Percentiles rank a stretch among this genome's conserved stretches.
phyloP scores from a whole-genome alignment of 306 rosid species.

The Dalbergia cochinchinensis region DNA sequence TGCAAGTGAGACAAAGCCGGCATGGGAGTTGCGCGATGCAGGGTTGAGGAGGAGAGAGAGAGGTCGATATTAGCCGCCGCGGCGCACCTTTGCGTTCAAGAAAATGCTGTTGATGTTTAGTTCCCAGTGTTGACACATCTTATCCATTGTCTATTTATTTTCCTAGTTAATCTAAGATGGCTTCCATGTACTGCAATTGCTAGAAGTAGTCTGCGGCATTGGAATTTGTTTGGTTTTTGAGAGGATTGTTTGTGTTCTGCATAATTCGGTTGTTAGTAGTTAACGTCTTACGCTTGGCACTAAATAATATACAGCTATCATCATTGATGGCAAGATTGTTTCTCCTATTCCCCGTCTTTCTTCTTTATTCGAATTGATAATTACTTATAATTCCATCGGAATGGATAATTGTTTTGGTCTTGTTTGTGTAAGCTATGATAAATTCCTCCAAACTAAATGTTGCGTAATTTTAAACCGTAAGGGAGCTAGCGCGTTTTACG shows the following conservation, averaged over 20 bases:
- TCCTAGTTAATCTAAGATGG: constrained; percentile 9
- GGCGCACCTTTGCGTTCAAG: neutral
- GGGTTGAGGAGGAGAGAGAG: constrained; percentile 21
- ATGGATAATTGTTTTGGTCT: too few relatives aligned
- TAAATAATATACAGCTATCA: neutral
- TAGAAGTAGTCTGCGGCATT: constrained; percentile 49
- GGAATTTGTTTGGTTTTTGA: constrained; percentile 40
- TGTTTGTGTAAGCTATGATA: too few relatives aligned
- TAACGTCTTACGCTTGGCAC: constrained; percentile 23
- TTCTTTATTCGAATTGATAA: too few relatives aligned
- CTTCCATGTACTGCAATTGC: constrained; percentile 39
- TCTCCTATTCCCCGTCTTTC: neutral
- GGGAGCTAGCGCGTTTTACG: too few relatives aligned
- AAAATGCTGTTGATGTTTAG: constrained; percentile 14
- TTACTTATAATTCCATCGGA: too few relatives aligned
- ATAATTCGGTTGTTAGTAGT: constrained; percentile 34
- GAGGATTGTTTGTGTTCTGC: constrained; percentile 44
- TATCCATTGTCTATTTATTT: constrained; percentile 17
- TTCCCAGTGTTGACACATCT: constrained; percentile 16
- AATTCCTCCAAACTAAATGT: too few relatives aligned
- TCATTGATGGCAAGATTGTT: constrained; percentile 3
- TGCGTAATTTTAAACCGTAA: too few relatives aligned
- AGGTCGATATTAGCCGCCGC: neutral
- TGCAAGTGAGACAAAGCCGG: constrained; percentile 65
- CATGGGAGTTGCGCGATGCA: constrained; percentile 80